These are phyloP conservation scores for Candida sp. DNA, from an alignment of 1,139 yeast species.

Conservation along the genomic window DNA sequence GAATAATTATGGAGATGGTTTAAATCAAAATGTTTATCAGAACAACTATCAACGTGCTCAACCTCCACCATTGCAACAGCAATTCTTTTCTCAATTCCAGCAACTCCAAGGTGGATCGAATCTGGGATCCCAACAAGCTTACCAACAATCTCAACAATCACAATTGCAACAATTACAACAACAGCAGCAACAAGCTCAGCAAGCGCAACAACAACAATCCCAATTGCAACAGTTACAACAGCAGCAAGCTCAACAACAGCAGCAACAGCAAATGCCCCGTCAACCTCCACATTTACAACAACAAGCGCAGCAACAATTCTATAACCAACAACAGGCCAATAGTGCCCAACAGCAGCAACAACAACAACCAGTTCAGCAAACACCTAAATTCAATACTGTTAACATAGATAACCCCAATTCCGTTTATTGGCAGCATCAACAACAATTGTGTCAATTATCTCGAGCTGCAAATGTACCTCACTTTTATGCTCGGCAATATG, in stretches of 20 bases:
- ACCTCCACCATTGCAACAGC: slow-evolving; percentile 21
- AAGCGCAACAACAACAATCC: slow-evolving; percentile 16
- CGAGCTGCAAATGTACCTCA: slow-evolving; percentile 76
- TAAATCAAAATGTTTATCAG: slow-evolving; percentile 35
- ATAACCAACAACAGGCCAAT: slow-evolving; percentile 17
- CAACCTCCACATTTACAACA: slow-evolving; percentile 19
- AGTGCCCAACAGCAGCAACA: slow-evolving; percentile 13
- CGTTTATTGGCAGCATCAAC: slow-evolving; percentile 84
- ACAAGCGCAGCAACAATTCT: slow-evolving; percentile 19
- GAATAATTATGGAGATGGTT: slow-evolving; percentile 17
- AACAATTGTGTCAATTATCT: slow-evolving; percentile 74
- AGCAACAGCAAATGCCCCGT: slow-evolving; percentile 13
- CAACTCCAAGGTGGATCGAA: slow-evolving; percentile 4
- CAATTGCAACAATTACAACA: slow-evolving; percentile 20
- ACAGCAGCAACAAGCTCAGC: slow-evolving; percentile 12
- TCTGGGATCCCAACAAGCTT: slow-evolving; percentile 17
- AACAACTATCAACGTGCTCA: slow-evolving; percentile 27
- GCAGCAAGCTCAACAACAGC: slow-evolving; percentile 18
- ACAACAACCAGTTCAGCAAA: slow-evolving; percentile 21
- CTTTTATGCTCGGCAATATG: slow-evolving; percentile 90
- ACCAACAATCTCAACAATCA: slow-evolving; percentile 17
- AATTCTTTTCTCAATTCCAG: slow-evolving; percentile 19
- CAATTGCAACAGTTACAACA: slow-evolving; percentile 17
- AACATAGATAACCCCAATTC: slow-evolving; percentile 50
- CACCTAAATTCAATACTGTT: slow-evolving; percentile 25